A percentile compares a stretch with the other conserved stretches of the same genome.
These are phyloP conservation scores for Aspergillus avenaceus DNA, from an alignment of 495 filamentous ascomycete species.

Conservation along the genomic window DNA sequence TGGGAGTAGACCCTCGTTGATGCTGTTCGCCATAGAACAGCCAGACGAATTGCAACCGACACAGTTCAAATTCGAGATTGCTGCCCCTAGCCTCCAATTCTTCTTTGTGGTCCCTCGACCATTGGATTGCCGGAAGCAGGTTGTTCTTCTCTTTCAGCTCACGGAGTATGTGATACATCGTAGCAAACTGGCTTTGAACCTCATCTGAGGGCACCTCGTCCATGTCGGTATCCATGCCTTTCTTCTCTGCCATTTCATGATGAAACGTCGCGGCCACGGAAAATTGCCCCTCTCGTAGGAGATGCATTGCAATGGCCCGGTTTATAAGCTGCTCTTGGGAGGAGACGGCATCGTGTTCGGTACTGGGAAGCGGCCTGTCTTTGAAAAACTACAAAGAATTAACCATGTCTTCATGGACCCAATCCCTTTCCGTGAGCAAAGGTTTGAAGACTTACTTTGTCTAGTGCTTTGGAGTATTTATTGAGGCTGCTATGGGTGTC, in stretches of 20 bases:
- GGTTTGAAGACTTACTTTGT: conserved; percentile 53
- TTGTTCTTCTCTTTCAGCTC: conserved; percentile 66
- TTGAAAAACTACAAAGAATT: conserved; percentile 63
- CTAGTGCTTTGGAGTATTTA: conserved; percentile 75
- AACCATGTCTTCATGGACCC: background rate
- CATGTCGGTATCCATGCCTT: conserved; percentile 29
- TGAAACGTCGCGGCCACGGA: conserved; percentile 78
- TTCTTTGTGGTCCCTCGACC: conserved; percentile 67
- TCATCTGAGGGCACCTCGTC: conserved; percentile 57
- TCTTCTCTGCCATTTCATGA: conserved; percentile 49
- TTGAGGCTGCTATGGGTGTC: conserved; percentile 72
- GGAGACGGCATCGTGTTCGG: conserved; percentile 77
- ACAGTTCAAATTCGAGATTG: conserved; percentile 92
- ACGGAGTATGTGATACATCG: conserved; percentile 87
- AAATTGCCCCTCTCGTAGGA: conserved; percentile 93
- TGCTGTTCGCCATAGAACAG: conserved; percentile 56
- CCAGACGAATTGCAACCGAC: conserved; percentile 80
- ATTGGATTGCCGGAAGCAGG: conserved; percentile 76
- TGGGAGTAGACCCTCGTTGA: conserved; percentile 12
- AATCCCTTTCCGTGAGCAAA: background rate
- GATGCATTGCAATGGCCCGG: conserved; percentile 91
- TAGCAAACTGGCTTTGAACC: conserved; percentile 74
- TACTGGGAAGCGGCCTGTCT: conserved; percentile 66
- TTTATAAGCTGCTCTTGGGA: conserved; percentile 75
- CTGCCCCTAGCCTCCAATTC: conserved; percentile 77